Evolutionary conservation across 768 basidiomycete genomes (phyloP).

Genomic region (Lactarius quietus): DNA sequence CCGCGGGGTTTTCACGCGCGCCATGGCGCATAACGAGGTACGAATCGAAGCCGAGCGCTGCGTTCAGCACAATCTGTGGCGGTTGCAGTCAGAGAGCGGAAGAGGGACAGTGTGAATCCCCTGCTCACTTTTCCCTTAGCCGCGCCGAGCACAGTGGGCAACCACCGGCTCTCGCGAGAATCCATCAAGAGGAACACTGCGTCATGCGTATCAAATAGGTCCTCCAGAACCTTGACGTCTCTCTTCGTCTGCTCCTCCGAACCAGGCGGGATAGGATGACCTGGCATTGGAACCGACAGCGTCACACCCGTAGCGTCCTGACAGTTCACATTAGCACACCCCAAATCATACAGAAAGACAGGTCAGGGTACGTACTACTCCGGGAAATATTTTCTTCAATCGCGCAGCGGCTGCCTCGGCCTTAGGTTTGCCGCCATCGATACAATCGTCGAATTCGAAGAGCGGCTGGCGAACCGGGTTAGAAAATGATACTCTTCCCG

Average conservation of each 20-base stretch:
- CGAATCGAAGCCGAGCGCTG: conserved; percentile 92
- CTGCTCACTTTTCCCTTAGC: conserved; percentile 73
- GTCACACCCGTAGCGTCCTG: conserved; percentile 80
- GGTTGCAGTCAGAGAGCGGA: not conserved
- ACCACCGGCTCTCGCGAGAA: conserved; percentile 95
- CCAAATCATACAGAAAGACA: not conserved
- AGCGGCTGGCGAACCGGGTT: conserved; percentile 97
- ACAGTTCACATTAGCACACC: not conserved
- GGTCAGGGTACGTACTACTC: conserved; percentile 58
- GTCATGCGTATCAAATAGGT: conserved; percentile 81
- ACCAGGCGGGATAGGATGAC: conserved; percentile 77
- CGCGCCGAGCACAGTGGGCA: conserved; percentile 85
- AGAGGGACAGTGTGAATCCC: not conserved
- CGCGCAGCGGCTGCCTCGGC: conserved; percentile 85
- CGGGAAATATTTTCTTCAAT: conserved; percentile 88
- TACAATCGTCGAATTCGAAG: conserved; percentile 92
- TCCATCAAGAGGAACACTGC: conserved; percentile 95
- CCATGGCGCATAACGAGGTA: conserved; percentile 98
- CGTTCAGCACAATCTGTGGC: conserved; percentile 82
- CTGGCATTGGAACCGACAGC: conserved; percentile 94
- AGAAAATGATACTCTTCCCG: conserved; percentile 87
- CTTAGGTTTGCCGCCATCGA: conserved; percentile 91
- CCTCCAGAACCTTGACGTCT: conserved; percentile 72
- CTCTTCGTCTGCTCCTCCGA: conserved; percentile 53
- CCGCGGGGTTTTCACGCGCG: conserved; percentile 42